These are phyloP conservation scores for Firmiana major DNA, from an alignment of 345 rosid species.

Conservation along the genomic window DNA sequence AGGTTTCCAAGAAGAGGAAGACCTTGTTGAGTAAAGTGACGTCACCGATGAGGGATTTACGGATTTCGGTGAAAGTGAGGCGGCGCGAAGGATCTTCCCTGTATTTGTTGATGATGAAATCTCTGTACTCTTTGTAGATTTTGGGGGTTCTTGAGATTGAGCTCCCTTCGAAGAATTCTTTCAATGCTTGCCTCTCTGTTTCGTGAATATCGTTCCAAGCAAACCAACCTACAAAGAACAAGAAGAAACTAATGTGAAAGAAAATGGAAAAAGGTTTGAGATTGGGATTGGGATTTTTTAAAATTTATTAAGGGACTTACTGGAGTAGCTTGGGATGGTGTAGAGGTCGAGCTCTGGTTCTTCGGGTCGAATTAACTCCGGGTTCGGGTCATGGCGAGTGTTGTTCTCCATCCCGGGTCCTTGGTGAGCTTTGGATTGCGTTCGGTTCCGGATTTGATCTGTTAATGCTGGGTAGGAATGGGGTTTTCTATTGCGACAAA, in stretches of 20 bases:
- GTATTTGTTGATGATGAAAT: constrained; percentile 84
- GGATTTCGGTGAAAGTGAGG: constrained; percentile 75
- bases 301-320: constrained; percentile 34
- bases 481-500: neutral
- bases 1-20: constrained; percentile 57
- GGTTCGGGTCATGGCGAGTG: constrained; percentile 37
- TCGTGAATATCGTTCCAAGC: constrained; percentile 92
- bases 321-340: constrained; percentile 75
- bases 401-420: constrained; percentile 28
- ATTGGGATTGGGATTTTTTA: neutral
- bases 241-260: neutral
- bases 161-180: constrained; percentile 77
- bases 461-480: neutral
- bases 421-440: neutral
- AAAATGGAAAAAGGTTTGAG: no score
- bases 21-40: constrained; percentile 74
- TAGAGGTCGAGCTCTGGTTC: constrained; percentile 62
- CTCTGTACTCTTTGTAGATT: constrained; percentile 89
- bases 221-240: constrained; percentile 66
- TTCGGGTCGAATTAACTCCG: constrained; percentile 27
- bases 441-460: neutral
- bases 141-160: constrained; percentile 86
- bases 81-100: constrained; percentile 68
- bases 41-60: constrained; percentile 78
- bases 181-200: constrained; percentile 62